Base-by-base conservation (phyloP, 352 stramenopile species). In the Blastocystis sp. region DNA sequence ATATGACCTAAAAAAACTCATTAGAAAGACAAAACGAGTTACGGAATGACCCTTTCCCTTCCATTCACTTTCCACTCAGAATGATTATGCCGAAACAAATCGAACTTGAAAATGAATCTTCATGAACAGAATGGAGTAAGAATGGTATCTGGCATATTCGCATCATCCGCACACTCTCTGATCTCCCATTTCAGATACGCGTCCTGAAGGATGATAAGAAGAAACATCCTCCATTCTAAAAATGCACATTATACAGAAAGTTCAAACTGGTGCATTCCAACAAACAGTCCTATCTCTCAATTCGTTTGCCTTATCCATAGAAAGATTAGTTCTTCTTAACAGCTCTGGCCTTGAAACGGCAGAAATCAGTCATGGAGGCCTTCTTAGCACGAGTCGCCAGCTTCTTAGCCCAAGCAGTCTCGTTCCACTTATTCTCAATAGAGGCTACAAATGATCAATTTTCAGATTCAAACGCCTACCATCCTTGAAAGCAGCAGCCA, bases 331-430 rank as follows among this genome's bases (percentile, higher is more conserved):
- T 51, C 71, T 83, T 83, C 71, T 83, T 83, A 35, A 49, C 42
- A 59, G 56, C 63, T 32, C 51, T 32, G 42, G 46, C 71, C 71
- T 83, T 83, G 92, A 99, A 99, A 90, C 96, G 93, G 90, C 98
- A 95, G 89, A 99, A 99, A 92, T 99, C 97, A 88, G 89, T 95
- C 37, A 98, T 92, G 87, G 90, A 90, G 46, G 93, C 93, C 87
- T 96, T 95, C 87, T 93, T 97, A 90, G 96, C 96, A 93, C 98
- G 98, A 89, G 93, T 92, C 43, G 92, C 92, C 75, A 98, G 91
- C 93, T 98, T 99, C 93, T 98, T 98, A 88, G 95, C 95, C 95
- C 96, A 98, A 54, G 91, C 93, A 42, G 93, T 95, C 69, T 90
- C 90, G 89, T 97, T 93, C 96, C 96, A 99, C 91, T 98, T 97